Base-by-base conservation (phyloP, 345 rosid species). In the Microcos paniculata region DNA sequence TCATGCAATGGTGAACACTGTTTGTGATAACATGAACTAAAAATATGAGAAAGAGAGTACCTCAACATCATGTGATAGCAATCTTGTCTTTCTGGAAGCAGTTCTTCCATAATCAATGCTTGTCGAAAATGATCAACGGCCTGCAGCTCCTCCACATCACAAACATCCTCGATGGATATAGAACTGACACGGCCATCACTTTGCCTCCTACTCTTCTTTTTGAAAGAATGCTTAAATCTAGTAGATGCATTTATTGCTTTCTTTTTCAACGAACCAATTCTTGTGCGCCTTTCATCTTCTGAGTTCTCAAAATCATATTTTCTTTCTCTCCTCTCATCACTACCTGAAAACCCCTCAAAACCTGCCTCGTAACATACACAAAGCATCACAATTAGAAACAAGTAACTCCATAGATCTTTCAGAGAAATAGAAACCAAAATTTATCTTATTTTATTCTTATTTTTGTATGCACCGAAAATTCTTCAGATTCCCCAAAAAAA, bases 31-130 rank as follows among this genome's bases (percentile, higher is more conserved):
- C 4, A 57, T 5, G 40, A 56, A 71, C 35, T 48, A 15, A 52
- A 58, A 73, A n/a, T n/a, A n/a, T n/a, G n/a, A n/a, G n/a, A n/a
- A n/a, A n/a, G n/a, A n/a, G n/a, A n/a, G n/a, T n/a, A n/a, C n/a
- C 99, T 84, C 77, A 96, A 75, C 98, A 93, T 88, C 98, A 91
- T 89, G 83, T 96, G 98, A 79, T 96, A 96, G 72, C 94, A 97
- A 69, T 96, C 98, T 48, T 88, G 90, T 79, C 74, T 87, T 0
- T 76, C 83, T 0, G 97, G 94, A 16, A 96, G 92, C 73, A 96
- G 63, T 63, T 96, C 99, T n/a, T 96, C 99, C 95, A 89, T 86
- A 18, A 94, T 74, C 84, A 96, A 74, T 4, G 92, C 77, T 80
- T 92, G 99, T 16, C 98, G 82, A 84, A 96, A 96, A 70, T 80